These are phyloP conservation scores for Curvularia spicifera DNA, from an alignment of 2,329 filamentous ascomycete species.

Conservation along the genomic window DNA sequence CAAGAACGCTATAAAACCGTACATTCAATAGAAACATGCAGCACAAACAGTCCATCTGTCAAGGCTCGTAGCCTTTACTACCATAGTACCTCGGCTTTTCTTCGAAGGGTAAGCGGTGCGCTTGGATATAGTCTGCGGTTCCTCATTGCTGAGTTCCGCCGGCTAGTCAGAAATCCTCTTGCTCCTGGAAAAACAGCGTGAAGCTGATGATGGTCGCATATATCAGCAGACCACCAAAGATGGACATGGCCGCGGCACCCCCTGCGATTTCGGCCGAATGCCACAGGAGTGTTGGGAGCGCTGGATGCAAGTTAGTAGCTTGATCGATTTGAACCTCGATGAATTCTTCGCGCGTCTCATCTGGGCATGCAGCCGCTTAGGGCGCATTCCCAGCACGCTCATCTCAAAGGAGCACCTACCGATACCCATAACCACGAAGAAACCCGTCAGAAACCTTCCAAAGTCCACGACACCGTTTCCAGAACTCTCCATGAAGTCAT, in stretches of 20 bases:
- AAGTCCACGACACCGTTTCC: slow-evolving; percentile 89
- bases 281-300: slow-evolving; percentile 84
- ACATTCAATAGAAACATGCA: slow-evolving; percentile 19
- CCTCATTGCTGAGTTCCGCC: slow-evolving; percentile 33
- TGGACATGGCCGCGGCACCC: slow-evolving; percentile 93
- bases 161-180: slow-evolving; percentile 81
- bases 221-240: slow-evolving; percentile 89
- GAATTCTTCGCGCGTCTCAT: neutral
- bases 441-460: slow-evolving; percentile 91
- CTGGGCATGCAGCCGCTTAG: neutral
- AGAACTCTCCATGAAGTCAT: slow-evolving; percentile 91
- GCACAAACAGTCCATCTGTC: neutral
- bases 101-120: neutral
- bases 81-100: neutral
- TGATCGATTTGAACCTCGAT: neutral
- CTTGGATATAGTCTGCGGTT: slow-evolving; percentile 8
- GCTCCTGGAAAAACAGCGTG: slow-evolving; percentile 96
- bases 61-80: neutral
- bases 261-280: slow-evolving; percentile 82
- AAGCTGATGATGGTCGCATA: slow-evolving; percentile 99
- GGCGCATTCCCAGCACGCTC: neutral
- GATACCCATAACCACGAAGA: slow-evolving; percentile 96
- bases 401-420: slow-evolving; percentile 65
- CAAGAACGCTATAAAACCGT: slow-evolving; percentile 36
- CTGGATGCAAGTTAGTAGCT: slow-evolving; percentile 56